phyloP scores from a whole-genome alignment of 1,284 basidiomycete species.

The Erythrobasidium hasegawianum region DNA sequence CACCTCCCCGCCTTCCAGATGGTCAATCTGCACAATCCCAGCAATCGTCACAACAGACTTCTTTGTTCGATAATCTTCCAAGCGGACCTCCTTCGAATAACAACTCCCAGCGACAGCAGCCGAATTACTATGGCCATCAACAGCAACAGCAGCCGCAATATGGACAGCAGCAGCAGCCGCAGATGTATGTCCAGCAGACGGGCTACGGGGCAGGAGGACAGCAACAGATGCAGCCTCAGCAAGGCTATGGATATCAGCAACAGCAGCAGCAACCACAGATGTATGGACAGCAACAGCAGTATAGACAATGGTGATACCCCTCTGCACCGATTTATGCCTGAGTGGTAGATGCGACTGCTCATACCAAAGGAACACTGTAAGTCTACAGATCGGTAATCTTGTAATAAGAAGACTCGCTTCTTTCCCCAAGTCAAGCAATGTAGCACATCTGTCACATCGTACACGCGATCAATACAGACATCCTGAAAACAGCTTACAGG shows the following conservation, averaged over 20 bases:
- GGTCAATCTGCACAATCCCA: not conserved
- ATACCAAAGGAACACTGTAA: no score
- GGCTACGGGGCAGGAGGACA: not conserved
- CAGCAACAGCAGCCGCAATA: slow-evolving; percentile 8
- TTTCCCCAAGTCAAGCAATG: no score
- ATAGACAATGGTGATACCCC: not conserved
- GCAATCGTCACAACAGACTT: not conserved
- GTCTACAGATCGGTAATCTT: no score
- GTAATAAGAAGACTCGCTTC: no score
- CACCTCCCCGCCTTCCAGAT: slow-evolving; percentile 26
- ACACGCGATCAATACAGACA: not conserved
- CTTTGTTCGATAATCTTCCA: slow-evolving; percentile 2
- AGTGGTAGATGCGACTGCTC: no score
- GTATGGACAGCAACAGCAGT: slow-evolving; percentile 9
- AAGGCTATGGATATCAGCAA: slow-evolving; percentile 18
- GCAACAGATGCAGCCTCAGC: slow-evolving; percentile 9
- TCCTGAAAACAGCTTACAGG: no score
- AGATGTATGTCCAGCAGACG: slow-evolving; percentile 22
- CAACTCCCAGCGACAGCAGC: slow-evolving; percentile 11
- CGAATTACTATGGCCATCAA: not conserved
- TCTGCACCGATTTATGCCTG: no score
- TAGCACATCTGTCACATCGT: no score
- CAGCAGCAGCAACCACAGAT: slow-evolving; percentile 26
- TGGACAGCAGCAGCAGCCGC: slow-evolving; percentile 9
- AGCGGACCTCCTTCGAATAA: slow-evolving; percentile 7